Evolutionary conservation across 768 basidiomycete genomes (phyloP).

Genomic region (Lepiota venenata): DNA sequence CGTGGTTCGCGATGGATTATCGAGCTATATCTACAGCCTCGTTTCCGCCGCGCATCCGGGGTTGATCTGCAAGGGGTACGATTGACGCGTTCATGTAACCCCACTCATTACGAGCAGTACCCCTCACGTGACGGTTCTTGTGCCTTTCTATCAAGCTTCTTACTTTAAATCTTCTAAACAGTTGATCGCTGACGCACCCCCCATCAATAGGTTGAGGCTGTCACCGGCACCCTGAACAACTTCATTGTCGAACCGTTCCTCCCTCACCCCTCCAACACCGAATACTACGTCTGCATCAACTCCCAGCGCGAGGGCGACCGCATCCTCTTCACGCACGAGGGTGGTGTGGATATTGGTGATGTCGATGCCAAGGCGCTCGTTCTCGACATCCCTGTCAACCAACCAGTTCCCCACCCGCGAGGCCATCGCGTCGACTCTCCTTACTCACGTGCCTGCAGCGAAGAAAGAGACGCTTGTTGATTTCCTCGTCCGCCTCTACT

Average conservation of each 20-base stretch:
- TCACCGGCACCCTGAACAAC: conserved; percentile 93
- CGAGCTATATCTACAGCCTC: conserved; percentile 11
- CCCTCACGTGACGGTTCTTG: conserved; percentile 23
- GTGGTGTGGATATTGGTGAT: conserved; percentile 98
- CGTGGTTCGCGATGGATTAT: conserved; percentile 9
- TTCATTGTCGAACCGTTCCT: conserved; percentile 99
- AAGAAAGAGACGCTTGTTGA: conserved; percentile 93
- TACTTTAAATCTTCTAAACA: not conserved
- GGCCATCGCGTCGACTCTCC: conserved; percentile 68
- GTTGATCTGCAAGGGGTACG: not conserved
- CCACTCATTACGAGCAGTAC: conserved; percentile 13
- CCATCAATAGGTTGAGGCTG: conserved; percentile 73
- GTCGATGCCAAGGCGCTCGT: conserved; percentile 96
- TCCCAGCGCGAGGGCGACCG: conserved; percentile 92
- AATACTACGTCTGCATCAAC: conserved; percentile 98
- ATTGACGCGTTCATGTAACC: conserved; percentile 3
- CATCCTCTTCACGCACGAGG: conserved; percentile 98
- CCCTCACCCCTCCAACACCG: conserved; percentile 89
- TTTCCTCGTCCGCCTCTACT: conserved; percentile 93
- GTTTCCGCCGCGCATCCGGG: conserved; percentile 6
- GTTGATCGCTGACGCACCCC: conserved; percentile 20
- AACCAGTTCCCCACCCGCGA: conserved; percentile 82
- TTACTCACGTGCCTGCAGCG: conserved; percentile 75
- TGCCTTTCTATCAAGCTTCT: not conserved
- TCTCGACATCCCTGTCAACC: conserved; percentile 73